Base-by-base conservation (phyloP, 1,139 yeast genomes). In the Saccharomyces hybrid region DNA sequence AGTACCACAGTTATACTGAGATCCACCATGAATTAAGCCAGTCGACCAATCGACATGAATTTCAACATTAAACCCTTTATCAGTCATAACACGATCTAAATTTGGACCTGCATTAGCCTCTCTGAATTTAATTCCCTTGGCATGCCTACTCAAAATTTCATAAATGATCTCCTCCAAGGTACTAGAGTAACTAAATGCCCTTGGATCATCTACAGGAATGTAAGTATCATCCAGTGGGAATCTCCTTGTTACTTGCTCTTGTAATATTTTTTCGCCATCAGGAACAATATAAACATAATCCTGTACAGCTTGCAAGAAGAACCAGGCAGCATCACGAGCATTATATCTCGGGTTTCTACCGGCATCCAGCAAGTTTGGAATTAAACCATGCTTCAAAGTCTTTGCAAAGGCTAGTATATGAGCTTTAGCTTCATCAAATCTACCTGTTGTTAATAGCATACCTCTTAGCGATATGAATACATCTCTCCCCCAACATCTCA, bases 401-500 rank as follows among this genome's bases (percentile, higher is more conserved):
- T 88, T 82, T 0, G 95, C 98, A 76, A 90, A 93, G 5, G 86
- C 88, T 53, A 91, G 72, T 57, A 93, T 88, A 66, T 93, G 98
- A 50, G 73, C 71, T 63, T 78, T 84, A 1, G 98, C 98, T 55
- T 85, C 93, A 2, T 85, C 88, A 64, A 69, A 81, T 55, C 98
- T 77, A 14, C 86, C 95, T 0, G 96, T 80, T 1, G 86, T 84
- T 46, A 91, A 72, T 57, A 90, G 73, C 51, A 91, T 75, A 0
- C 99, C 99, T 59, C 96, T 76, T 54, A 87, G 77, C 0, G 96
- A 80, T 54, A 93, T 85, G 67, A 93, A 93, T 1, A 90, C 96
- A 72, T 93, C 99, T 67, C 99, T 80, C 31, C 99, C 99, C 99
- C 99, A 93, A 68, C 97, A 89, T 71, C 99, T 79, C 96, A 91